Conservation (phyloP, 257 asterid genomes). For the Solanum chilense region DNA sequence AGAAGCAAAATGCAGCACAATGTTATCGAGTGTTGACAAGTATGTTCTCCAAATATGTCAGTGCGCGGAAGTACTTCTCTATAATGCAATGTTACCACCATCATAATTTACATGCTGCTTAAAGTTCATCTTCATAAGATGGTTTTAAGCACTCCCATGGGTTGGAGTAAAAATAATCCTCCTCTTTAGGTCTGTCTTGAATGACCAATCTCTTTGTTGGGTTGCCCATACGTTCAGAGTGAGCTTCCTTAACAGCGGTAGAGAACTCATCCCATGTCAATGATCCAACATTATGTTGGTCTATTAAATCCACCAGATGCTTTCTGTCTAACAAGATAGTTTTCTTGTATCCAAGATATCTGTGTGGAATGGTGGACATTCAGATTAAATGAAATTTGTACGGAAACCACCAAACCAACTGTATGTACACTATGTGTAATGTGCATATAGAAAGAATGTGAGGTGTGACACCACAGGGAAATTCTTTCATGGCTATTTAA, state of each 20-base stretch:
- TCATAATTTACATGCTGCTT: not conserved
- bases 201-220: constrained; percentile 22
- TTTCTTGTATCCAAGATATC: constrained; percentile 49
- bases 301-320: constrained; percentile 38
- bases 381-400: not conserved
- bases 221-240: constrained; percentile 36
- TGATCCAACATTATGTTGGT: constrained; percentile 19
- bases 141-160: constrained; percentile 54
- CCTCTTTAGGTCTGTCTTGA: constrained; percentile 51
- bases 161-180: constrained; percentile 60
- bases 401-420: not conserved
- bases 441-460: not conserved
- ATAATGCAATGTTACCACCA: not conserved
- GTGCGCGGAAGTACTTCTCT: not conserved
- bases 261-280: constrained; percentile 57
- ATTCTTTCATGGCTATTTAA: not conserved
- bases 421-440: not conserved
- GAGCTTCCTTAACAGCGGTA: constrained; percentile 31
- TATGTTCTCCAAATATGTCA: not conserved
- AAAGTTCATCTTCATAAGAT: constrained; percentile 1
- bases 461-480: not conserved
- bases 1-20: not conserved
- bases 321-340: constrained; percentile 41
- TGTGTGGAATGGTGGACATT: not conserved
- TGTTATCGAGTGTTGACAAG: not conserved